Base-by-base conservation (phyloP, 1,139 yeast genomes). In the Diutina mesorugosa region DNA sequence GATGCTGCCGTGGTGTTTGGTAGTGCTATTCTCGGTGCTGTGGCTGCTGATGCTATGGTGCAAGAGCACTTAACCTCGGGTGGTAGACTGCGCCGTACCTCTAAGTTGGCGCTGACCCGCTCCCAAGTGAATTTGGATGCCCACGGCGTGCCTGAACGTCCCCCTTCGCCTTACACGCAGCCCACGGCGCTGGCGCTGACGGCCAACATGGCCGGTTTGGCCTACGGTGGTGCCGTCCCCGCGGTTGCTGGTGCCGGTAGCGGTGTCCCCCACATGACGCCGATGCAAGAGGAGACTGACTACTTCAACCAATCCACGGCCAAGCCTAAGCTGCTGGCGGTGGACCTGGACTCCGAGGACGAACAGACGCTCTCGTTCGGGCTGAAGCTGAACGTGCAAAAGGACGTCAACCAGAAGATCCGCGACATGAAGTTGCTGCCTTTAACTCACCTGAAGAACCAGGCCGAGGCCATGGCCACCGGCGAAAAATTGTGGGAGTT, bases 1-100 rank as follows among this genome's bases (percentile, higher is more conserved):
- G 98, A 91, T 67, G 95, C 97, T 1, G 96, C 97, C 2, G 99
- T 93, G 54, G 98, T 93, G 6, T 87, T 91, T 66, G 99, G 99
- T 35, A 80, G 97, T 6, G 98, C 99, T 0, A 76, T 93, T 68
- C 77, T 93, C 60, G 99, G 98, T 46, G 97, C 98, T 2, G 90
- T 85, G 61, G 98, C 99, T 6, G 89, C 93, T 2, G 84, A 81
- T 64, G 81, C 77, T 57, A 73, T 79, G 7, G 78, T 81, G 14
- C 66, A 68, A 56, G 80, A 74, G 61, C 71, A 59, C 60, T 63
- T 72, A 55, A 57, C 60, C 47, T 64, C 68, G 50, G 69, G 65
- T 61, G 75, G 76, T 45, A 70, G 72, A 59, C 69, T 76, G 29
- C 72, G 76, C 66, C 71, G 78, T 63, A 66, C 74, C 8, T 70